Evolutionary conservation across 148 eudicot species (phyloP), one percentile per base, ranked within the genome.

Genomic region (Dysphania ambrosioides): DNA sequence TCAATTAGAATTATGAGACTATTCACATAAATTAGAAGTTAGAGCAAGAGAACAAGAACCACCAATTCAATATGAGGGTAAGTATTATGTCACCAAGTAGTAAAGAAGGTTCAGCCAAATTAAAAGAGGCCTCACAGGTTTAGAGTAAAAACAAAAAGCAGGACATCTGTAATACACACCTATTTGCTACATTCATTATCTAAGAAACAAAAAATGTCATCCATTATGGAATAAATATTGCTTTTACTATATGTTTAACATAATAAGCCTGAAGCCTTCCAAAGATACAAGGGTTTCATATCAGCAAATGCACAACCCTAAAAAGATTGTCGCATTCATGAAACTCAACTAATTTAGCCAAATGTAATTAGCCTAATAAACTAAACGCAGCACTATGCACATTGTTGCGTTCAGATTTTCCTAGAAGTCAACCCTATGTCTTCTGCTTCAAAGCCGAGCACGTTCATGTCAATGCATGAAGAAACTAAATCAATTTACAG

Each of bases 311-410:
- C 68, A 73, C 40, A 36, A n/a, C 21, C 31, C 68, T 73, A 23
- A 38, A 32, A 57, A 64, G 35, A 63, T 55, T 70, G 47, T n/a
- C 36, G 68, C 40, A 62, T 70, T 60, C 70, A 55, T 27, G 32
- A 71, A 34, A 64, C 15, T 27, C 19, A 71, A 51, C 73, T 72
- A 29, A 18, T 57, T 27, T 18, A 53, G 59, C 71, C 31, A 15
- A 30, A 15, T 29, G 29, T 29, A 18, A 65, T 63, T 19, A 68
- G 30, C 60, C 53, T 66, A 42, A 36, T 18, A 53, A 71, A 27
- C 75, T 80, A 75, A 56, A 56, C 32, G 27, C 66, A 30, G 29
- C 67, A 76, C 63, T 75, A 75, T 75, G 53, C 75, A 80, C 83
- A 75, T 24, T 66, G 30, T 44, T 57, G 72, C 71, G 71, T 51